Base-by-base conservation (phyloP, 176 grass and related monocot species). In the Stipa capillata region DNA sequence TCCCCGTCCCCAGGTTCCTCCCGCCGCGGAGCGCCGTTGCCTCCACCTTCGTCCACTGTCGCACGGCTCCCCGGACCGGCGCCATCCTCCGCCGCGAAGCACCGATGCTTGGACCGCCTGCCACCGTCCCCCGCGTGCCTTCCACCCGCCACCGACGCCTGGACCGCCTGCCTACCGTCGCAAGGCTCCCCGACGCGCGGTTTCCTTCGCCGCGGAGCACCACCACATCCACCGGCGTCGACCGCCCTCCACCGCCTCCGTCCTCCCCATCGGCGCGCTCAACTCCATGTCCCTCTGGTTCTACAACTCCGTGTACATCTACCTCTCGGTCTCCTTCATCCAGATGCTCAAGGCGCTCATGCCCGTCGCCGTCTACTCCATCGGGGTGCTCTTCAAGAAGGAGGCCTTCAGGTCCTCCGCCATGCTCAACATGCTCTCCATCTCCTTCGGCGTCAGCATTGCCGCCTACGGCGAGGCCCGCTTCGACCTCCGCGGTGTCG, bases 321-420 rank as follows among this genome's bases (percentile, higher is more conserved):
- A 98, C 87, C 95, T 98, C 69, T 98, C 95, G 24, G 92, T 98
- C 62, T 94, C 91, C 68, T 98, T 98, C 85, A 98, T 98, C 85
- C 95, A 98, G 85, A 98, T 98, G 95, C 92, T 98, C 83, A 98
- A 98, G 89, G 95, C 95, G 27, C 92, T 98, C 73, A 98, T 98
- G 95, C 95, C 95, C 4, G 92, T 98, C 24, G 95, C 92, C 42
- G 92, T 98, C 6, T 97, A 97, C 87, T 97, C 95, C 41, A 92
- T 97, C 69, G 95, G 95, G 0, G 72, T 97, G 1, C 69, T 92
- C 21, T 90, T 94, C 55, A 92, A 87, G 37, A 98, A 98, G 83
- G 95, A 97, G 83, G 69, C 42, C 14, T 97, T 94, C 84, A 75
- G 60, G 73, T 85, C 74, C 24, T 40, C 85, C 53, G 17, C 94